Evolutionary conservation across 1,139 yeast genomes (phyloP).

Genomic region (Meyerozyma carpophila): DNA sequence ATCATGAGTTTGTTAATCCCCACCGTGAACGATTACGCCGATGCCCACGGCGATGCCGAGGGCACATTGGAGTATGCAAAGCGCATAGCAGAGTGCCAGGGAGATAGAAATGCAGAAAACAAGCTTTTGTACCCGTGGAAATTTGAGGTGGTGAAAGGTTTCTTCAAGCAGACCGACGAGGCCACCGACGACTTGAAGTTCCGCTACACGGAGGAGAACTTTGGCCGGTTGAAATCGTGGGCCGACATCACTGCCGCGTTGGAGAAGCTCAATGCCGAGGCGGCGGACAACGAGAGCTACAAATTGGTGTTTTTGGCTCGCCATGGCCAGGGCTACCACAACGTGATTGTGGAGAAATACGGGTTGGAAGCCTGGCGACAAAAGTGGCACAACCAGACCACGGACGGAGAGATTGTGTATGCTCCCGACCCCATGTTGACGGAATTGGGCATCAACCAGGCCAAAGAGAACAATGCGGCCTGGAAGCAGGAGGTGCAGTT

Average conservation of each 20-base stretch:
- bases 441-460: conserved; percentile 43
- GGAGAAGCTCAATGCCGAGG: conserved; percentile 27
- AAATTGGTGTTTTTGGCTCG: conserved; percentile 61
- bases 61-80: conserved; percentile 7
- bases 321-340: conserved; percentile 79
- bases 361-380: conserved; percentile 55
- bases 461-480: conserved; percentile 21
- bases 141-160: conserved; percentile 42
- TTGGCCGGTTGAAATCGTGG: conserved; percentile 51
- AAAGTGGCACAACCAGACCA: conserved; percentile 52
- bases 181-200: conserved; percentile 44
- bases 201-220: conserved; percentile 40
- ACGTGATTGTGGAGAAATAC: conserved; percentile 52
- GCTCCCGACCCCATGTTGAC: conserved; percentile 70
- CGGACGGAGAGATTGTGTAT: conserved; percentile 55
- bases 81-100: conserved; percentile 1
- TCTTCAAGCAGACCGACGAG: conserved; percentile 46
- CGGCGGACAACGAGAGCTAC: conserved; percentile 33
- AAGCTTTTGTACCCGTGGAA: conserved; percentile 27
- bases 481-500: conserved; percentile 15
- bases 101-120: conserved; percentile 6
- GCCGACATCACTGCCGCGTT: conserved; percentile 27
- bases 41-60: conserved; percentile 16
- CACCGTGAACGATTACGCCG: conserved; percentile 15
- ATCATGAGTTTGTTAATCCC: conserved; percentile 18